Evolutionary conservation across 192 early-diverging fungal species (phyloP), one percentile per base, ranked within the genome.

Genomic region (Helicostylum pulchrum): DNA sequence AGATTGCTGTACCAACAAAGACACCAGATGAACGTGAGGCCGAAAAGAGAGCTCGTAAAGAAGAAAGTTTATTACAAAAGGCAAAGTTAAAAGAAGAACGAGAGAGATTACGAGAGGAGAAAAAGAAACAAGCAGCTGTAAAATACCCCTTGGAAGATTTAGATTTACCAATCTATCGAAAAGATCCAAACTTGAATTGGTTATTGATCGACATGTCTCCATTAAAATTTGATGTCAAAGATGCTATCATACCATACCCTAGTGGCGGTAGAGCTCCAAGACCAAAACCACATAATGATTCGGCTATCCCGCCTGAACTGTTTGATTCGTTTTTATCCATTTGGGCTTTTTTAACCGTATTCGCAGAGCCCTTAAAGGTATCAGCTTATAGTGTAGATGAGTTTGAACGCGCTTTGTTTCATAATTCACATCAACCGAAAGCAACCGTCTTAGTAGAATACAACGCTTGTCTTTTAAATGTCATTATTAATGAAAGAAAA

Each of bases 91-190:
- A 65, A 46, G 44, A 53, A 19, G 70, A 64, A 31, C 57, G 70
- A 56, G 73, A 69, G 70, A 65, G 44, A 30, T 67, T 43, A 21
- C 46, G 74, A 15, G 66, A 70, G 45, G 73, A 66, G 72, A 69
- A 36, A 42, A 69, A 42, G 7, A 54, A 60, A 30, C 81, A 78
- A 48, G 47, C 61, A 19, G 59, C 72, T 14, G 75, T 90, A 46
- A 87, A 86, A 64, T 91, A 88, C 61, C 94, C 94, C 4, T 85
- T 91, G 3, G 93, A 97, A 55, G 94, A 97, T 76, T 66, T 92
- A 45, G 91, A 92, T 21, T 73, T 91, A 23, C 75, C 66, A 1
- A 68, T 73, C 17, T 73, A 73, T 59, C 31, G 71, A 10, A 73
- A 66, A 30, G 66, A 68, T 48, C 71, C 71, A 1, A 64, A 68